Base-by-base conservation (phyloP, 2,329 filamentous ascomycete species). In the Fusarium domesticum region DNA sequence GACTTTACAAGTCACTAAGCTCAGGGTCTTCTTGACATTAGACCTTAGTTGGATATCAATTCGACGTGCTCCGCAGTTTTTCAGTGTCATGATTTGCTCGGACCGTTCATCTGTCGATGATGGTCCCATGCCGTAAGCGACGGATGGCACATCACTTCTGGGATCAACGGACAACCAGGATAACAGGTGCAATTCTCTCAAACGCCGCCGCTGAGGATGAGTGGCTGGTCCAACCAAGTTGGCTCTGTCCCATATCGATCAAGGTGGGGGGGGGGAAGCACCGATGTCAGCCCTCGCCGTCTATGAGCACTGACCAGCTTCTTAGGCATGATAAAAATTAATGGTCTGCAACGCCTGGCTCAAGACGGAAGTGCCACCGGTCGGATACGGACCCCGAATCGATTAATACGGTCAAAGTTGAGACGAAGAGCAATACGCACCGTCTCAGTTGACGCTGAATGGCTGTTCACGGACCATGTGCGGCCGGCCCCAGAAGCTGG, bases 271-370 rank as follows among this genome's bases (percentile, higher is more conserved):
- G n/a, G n/a, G n/a, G 7, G 37, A 40, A 44, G 37, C 44, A 37
- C 41, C 37, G 40, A 37, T 28, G 10, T 28, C 23, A 28, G 23
- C 10, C 23, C 14, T 28, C 23, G 23, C 23, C 14, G 23, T 12
- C 23, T 28, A 28, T 28, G 23, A 12, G 7, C 3, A 28, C 4
- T 28, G 23, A 28, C 14, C 14, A 12, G 14, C 23, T 11, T 28
- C 7, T 8, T 36, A 35, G 44, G 39, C 43, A 43, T 47, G 47
- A 39, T 45, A 35, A 37, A 48, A 44, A 47, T 54, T 57, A 41
- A 50, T 54, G 59, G 49, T 54, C 48, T 58, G 50, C 50, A 43
- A 48, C 51, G 37, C 43, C 43, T 54, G 41, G 40, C 49, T 53
- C 46, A 46, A 39, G 42, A 42, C 41, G 54, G 55, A 52, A 56